phyloP scores from a whole-genome alignment of 2,329 filamentous ascomycete genomes.

The Botryosphaeria dothidea region DNA sequence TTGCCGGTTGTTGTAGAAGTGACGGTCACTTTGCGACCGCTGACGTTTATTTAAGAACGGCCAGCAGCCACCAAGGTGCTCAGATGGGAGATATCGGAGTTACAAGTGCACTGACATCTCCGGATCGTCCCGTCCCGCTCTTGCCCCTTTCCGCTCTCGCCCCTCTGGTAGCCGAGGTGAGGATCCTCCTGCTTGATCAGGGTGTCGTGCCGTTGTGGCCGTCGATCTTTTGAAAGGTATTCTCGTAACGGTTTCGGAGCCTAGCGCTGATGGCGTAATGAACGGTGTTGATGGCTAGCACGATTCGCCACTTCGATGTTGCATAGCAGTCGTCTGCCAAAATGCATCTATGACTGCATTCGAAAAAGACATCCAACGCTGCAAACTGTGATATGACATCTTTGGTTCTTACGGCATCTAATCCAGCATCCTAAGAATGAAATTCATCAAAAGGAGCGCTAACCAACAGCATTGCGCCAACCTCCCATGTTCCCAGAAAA shows the following conservation, averaged over 20 bases:
- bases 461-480: too few species aligned
- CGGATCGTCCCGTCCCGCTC: constrained; percentile 9
- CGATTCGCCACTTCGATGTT: too few species aligned
- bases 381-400: too few species aligned
- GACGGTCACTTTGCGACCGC: neutral
- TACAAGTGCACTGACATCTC: constrained; percentile 4
- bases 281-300: too few species aligned
- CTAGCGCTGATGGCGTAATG: neutral
- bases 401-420: too few species aligned
- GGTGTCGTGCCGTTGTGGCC: neutral
- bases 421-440: too few species aligned
- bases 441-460: too few species aligned
- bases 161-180: constrained; percentile 6
- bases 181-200: neutral
- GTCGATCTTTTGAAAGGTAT: neutral
- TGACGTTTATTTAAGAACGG: neutral
- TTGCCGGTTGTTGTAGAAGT: neutral
- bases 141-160: neutral
- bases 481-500: too few species aligned
- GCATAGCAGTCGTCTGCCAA: too few species aligned
- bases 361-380: too few species aligned
- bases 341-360: too few species aligned
- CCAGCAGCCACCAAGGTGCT: constrained; percentile 7
- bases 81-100: neutral
- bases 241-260: neutral